Evolutionary conservation across 805 yeast genomes (phyloP).

Genomic region (Zygosaccharomyces rouxii): DNA sequence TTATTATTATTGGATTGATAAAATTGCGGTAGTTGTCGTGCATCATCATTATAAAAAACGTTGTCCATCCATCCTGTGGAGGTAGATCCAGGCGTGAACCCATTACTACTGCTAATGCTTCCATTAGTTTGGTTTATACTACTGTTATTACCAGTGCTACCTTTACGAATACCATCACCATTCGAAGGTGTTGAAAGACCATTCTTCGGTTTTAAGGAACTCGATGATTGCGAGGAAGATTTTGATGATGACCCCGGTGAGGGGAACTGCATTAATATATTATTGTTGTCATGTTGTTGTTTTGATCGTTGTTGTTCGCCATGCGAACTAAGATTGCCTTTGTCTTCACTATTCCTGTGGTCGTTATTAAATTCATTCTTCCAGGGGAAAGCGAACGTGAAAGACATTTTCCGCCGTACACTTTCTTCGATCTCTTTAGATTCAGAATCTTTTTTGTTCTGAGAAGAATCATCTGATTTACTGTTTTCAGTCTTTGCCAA

Average conservation of each 20-base stretch:
- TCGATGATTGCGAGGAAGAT: slow-evolving; percentile 11
- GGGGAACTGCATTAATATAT: slow-evolving; percentile 9
- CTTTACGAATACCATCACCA: slow-evolving; percentile 1
- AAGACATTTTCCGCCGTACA: slow-evolving; percentile 27
- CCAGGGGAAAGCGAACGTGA: slow-evolving; percentile 57
- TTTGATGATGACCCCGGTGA: slow-evolving; percentile 15
- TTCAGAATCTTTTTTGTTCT: not conserved
- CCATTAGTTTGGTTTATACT: not conserved
- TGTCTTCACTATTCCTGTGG: slow-evolving; percentile 1
- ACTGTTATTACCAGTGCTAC: slow-evolving; percentile 1
- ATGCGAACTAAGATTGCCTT: not conserved
- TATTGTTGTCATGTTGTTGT: not conserved
- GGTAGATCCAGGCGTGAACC: slow-evolving; percentile 14
- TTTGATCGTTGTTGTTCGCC: not conserved
- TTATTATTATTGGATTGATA: slow-evolving; percentile 3
- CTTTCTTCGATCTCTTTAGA: slow-evolving; percentile 14
- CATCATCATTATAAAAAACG: slow-evolving; percentile 19
- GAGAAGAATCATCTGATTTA: not conserved
- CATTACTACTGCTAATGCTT: slow-evolving; percentile 4
- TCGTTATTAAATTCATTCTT: slow-evolving; percentile 12
- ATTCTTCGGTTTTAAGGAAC: slow-evolving; percentile 5
- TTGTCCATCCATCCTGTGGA: slow-evolving; percentile 22
- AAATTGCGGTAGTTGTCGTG: slow-evolving; percentile 17
- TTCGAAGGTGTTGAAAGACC: slow-evolving; percentile 1
- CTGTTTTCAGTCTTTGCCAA: slow-evolving; percentile 17